Evolutionary conservation across 169 alveolate species (phyloP), one percentile per base, ranked within the genome.

Genomic region (Eimeria brunetti): DNA sequence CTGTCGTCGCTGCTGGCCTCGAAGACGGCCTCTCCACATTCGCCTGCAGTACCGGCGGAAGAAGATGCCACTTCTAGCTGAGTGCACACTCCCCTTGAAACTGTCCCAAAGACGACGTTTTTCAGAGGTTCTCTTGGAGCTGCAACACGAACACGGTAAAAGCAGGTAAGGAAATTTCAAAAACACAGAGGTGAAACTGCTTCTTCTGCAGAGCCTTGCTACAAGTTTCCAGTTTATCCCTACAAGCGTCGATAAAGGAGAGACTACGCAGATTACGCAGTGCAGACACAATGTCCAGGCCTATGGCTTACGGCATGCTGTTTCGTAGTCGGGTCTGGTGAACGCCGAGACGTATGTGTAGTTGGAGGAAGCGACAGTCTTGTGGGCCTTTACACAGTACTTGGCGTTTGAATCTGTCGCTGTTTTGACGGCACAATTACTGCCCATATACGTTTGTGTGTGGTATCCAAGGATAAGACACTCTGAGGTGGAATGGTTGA

Each of bases 251-350:
- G 22, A 33, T 27, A 14, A 16, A 0, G 12, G 64, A 58, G 33
- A 33, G 94, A 33, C 53, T 49, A n/a, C 5, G 33, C 27, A 41
- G 18, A 36, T 60, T 4, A 86, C 30, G 41, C 83, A 86, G n/a
- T 14, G 67, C 1, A 58, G 69, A 60, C 7, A 22, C 33, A 22
- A 60, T 6, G 33, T 38, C 30, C 36, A 20, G 60, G 36, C 33
- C 46, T 27, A 1, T 46, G 2, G 41, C 96, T 95, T 89, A 95
- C 96, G 96, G 95, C 96, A 95, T n/a, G 91, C 88, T 44, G 94
- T 89, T 81, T 95, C 94, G 93, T 64, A 89, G 78, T 95, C 96
- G 30, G 96, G 96, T 46, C 96, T 64, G 51, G 95, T 95, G 64
- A 81, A 88, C 7, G 95, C 88, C 64, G 95, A 36, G 36, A 95